Evolutionary conservation across 495 filamentous ascomycete genomes (phyloP).

Genomic region (Haplographium delicatum): DNA sequence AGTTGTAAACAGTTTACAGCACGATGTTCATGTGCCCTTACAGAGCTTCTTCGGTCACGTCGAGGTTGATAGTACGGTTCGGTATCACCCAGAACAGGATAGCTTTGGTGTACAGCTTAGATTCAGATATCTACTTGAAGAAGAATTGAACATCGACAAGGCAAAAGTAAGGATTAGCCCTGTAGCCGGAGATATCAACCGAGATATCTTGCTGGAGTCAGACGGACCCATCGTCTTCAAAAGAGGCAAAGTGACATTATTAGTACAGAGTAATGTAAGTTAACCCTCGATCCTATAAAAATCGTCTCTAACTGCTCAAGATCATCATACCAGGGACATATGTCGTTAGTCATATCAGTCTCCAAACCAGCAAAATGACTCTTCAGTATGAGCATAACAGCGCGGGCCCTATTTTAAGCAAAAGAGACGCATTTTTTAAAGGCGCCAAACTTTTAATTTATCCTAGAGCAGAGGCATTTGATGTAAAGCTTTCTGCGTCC

Average conservation of each 20-base stretch:
- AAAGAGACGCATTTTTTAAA: constrained; percentile 31
- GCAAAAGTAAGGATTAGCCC: constrained; percentile 61
- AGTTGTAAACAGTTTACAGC: constrained; percentile 55
- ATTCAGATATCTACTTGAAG: constrained; percentile 67
- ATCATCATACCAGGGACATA: constrained; percentile 68
- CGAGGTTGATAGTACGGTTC: constrained; percentile 60
- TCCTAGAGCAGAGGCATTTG: constrained; percentile 42
- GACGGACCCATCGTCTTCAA: constrained; percentile 38
- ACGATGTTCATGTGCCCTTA: constrained; percentile 62
- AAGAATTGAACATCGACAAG: constrained; percentile 60
- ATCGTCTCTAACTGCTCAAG: constrained; percentile 22
- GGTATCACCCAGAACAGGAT: constrained; percentile 67
- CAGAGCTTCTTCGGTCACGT: constrained; percentile 68
- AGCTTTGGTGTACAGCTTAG: constrained; percentile 69
- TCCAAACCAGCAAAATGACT: constrained; percentile 62
- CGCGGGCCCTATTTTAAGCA: constrained; percentile 37
- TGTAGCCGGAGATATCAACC: constrained; percentile 37
- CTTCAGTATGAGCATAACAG: constrained; percentile 57
- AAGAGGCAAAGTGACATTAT: constrained; percentile 48
- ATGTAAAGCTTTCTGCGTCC: constrained; percentile 40
- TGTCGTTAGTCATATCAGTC: constrained; percentile 63
- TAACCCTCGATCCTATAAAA: neutral
- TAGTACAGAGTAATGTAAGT: constrained; percentile 46
- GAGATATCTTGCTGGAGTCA: constrained; percentile 62
- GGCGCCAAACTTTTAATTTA: constrained; percentile 41